Base-by-base conservation (phyloP, 441 rosid species). In the Flueggea neowawraea region DNA sequence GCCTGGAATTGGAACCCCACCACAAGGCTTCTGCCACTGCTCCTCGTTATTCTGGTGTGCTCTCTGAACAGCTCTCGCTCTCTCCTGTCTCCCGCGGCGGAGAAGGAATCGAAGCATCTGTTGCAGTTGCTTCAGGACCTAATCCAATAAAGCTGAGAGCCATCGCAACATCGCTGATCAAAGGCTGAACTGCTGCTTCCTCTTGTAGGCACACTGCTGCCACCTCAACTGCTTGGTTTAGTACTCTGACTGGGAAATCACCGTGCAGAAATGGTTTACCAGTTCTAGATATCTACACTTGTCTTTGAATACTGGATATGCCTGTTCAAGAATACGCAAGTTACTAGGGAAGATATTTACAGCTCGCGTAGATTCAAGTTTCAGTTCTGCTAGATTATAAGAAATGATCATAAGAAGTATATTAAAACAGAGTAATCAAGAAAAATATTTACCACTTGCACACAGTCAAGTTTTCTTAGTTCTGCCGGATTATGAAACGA, bases 11-110 rank as follows among this genome's bases (percentile, higher is more conserved):
- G 6, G 90, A 79, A 14, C 88, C 96, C 94, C 95, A 88, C 47
- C 84, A 91, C 36, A 84, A 80, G 55, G 96, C 96, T 72, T 91
- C 93, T 2, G 84, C 86, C 45, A 84, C 90, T 0, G 84, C 96
- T 54, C 66, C 67, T 71, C 80, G 67, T 36, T 90, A 80, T 67
- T 80, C 87, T 14, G 4, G 39, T 6, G 5, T 16, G 67, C 50
- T 55, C 11, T 64, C 55, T 48, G 4, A 15, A 10, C 7, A n/a
- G 16, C 33, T 49, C 31, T 16, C 54, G 36, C 1, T 48, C 28
- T 51, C 41, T 49, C 41, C 13, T n/a, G n/a, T 12, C 8, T 28
- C 31, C 7, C 51, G 28, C 32, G 59, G 51, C 49, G 12, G n/a
- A n/a, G n/a, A n/a, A n/a, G n/a, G n/a, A n/a, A n/a, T n/a, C n/a